Base-by-base conservation (phyloP, 495 filamentous ascomycete genomes). In the Xylaria telfairii region DNA sequence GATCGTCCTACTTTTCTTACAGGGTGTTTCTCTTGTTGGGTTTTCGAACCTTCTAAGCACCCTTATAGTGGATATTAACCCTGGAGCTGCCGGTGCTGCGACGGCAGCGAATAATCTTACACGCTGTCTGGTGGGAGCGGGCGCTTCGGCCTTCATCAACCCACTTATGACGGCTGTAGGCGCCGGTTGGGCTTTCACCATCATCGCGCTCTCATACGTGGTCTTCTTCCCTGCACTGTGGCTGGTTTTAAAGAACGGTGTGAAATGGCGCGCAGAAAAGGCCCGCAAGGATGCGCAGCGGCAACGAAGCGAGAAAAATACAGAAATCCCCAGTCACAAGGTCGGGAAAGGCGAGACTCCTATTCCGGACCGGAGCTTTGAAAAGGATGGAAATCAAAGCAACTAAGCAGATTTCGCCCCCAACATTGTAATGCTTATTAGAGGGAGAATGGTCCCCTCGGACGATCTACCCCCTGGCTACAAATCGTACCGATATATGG, bases 71-170 rank as follows among this genome's bases (percentile, higher is more conserved):
- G 92, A 94, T 73, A 80, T 93, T 2, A 89, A 90, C 69, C 88
- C 88, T 0, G 83, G 79, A 0, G 84, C 82, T 21, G 89, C 91
- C 0, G 86, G 87, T 0, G 88, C 91, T 0, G 90, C 90, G 0
- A 90, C 91, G 1, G 92, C 92, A 2, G 89, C 90, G 7, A 92
- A 90, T 69, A 93, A 94, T 72, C 78, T 95, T 8, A 86, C 87
- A 0, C 81, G 92, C 12, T 93, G 91, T 74, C 71, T 91, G 47
- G 78, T 93, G 5, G 91, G 92, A 2, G 92, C 91, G 1, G 91
- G 82, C 0, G 87, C 87, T 0, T 90, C 89, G 24, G 92, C 89
- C 1, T 79, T 88, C 12, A 87, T 93, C 61, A 83, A 88, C 65
- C 89, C 89, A 1, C 91, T 93, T 88, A 83, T 91, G 28, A 77